These are phyloP conservation scores for Rhodamnia rubescens DNA, from an alignment of 345 rosid species.

Conservation along the genomic window DNA sequence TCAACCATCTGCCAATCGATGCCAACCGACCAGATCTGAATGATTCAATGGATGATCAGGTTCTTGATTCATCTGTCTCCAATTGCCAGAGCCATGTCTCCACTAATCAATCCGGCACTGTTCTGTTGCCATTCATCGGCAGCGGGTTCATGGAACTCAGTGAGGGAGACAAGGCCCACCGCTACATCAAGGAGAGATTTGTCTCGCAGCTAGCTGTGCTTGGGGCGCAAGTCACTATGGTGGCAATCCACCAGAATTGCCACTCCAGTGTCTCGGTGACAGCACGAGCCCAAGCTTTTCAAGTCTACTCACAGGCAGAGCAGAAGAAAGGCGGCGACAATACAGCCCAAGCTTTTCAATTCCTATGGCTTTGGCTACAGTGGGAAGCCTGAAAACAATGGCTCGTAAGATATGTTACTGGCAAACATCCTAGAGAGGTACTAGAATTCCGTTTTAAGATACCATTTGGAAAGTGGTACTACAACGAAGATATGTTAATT, in stretches of 20 bases:
- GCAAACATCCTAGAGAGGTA: conserved; percentile 72
- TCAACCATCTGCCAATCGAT: neutral
- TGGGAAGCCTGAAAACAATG: too few relatives aligned
- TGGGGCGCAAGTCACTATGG: conserved; percentile 25
- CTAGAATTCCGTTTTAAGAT: neutral
- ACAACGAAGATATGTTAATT: neutral
- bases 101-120: neutral
- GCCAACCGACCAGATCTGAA: neutral
- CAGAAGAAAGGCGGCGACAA: conserved; percentile 36
- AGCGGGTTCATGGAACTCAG: conserved; percentile 22
- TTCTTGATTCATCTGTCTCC: conserved; percentile 30
- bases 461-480: neutral
- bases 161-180: conserved; percentile 38
- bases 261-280: conserved; percentile 15
- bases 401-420: too few relatives aligned
- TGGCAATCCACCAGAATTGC: conserved; percentile 34
- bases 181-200: conserved; percentile 31
- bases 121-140: neutral
- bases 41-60: neutral
- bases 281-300: conserved; percentile 50
- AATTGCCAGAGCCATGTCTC: conserved; percentile 44
- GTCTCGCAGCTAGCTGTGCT: conserved; percentile 26
- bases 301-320: conserved; percentile 38
- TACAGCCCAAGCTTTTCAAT: too few relatives aligned
- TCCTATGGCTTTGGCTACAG: conserved; percentile 49